Conservation (phyloP, 2,329 filamentous ascomycete genomes). For the Penicillium sp. region DNA sequence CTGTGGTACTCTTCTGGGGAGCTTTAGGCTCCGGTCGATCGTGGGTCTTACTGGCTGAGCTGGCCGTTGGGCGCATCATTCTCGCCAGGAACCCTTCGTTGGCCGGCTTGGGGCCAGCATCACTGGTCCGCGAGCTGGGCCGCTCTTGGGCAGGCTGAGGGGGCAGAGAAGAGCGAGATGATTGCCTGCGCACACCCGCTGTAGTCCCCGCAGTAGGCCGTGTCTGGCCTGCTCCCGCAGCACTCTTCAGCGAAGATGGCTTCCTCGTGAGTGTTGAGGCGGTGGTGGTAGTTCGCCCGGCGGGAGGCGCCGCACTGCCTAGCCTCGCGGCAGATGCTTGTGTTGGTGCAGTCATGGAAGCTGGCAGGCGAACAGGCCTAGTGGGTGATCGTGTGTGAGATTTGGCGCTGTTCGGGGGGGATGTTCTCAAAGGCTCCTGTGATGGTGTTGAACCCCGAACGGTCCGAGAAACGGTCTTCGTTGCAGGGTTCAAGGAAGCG, state of each 20-base stretch:
- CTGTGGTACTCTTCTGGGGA: constrained; percentile 31
- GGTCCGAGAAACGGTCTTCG: constrained; percentile 28
- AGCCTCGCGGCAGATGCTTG: constrained; percentile 41
- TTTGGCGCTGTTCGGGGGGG: constrained; percentile 25
- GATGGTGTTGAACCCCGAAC: constrained; percentile 31
- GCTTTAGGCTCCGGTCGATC: constrained; percentile 47
- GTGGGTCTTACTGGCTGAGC: constrained; percentile 50
- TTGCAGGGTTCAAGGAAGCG: constrained; percentile 29
- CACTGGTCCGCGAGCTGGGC: constrained; percentile 44
- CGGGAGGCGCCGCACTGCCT: constrained; percentile 21
- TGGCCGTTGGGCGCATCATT: constrained; percentile 55
- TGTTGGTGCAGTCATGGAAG: constrained; percentile 43
- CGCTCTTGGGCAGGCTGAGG: constrained; percentile 33
- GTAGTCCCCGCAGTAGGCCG: constrained; percentile 26
- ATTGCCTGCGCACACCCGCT: constrained; percentile 29
- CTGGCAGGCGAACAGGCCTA: constrained; percentile 40
- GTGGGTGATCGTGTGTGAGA: constrained; percentile 42
- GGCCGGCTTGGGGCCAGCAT: constrained; percentile 36
- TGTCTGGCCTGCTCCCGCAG: constrained; percentile 20
- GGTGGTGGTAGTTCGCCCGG: constrained; percentile 28
- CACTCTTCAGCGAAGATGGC: constrained; percentile 35
- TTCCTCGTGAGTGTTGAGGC: constrained; percentile 35
- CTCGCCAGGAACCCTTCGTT: constrained; percentile 51
- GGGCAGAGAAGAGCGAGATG: constrained; percentile 34
- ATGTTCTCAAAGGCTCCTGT: constrained; percentile 28